Evolutionary conservation across 495 filamentous ascomycete species (phyloP).

Genomic region (Letharia lupina): DNA sequence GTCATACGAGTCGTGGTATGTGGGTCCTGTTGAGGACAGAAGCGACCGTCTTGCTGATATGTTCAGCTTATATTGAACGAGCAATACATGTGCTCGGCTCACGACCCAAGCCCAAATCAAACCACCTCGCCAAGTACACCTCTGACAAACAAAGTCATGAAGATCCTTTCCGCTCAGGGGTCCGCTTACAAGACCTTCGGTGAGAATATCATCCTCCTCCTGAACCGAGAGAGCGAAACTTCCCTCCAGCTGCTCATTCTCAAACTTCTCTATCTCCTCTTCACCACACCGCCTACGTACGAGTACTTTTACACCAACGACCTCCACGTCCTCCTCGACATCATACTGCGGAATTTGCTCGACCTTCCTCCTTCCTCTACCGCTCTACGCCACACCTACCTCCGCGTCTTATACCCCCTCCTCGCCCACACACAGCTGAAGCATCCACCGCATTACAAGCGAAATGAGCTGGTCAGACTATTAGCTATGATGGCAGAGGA

Average conservation of each 20-base stretch:
- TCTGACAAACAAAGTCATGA: conserved; percentile 91
- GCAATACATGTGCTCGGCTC: conserved; percentile 82
- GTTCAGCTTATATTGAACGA: conserved; percentile 87
- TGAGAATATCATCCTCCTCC: conserved; percentile 91
- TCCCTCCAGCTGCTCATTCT: conserved; percentile 88
- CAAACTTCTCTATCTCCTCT: conserved; percentile 89
- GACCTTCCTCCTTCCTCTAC: conserved; percentile 78
- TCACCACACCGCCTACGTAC: conserved; percentile 81
- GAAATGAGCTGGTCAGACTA: conserved; percentile 69
- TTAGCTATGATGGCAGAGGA: conserved; percentile 54
- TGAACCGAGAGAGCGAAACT: conserved; percentile 93
- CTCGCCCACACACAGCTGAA: conserved; percentile 84
- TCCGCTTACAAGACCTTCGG: conserved; percentile 85
- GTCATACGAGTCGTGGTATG: conserved; percentile 85
- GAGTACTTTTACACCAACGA: conserved; percentile 99
- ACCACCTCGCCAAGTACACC: conserved; percentile 33
- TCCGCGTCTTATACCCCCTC: conserved; percentile 88
- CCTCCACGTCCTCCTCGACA: conserved; percentile 85
- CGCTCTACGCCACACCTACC: conserved; percentile 86
- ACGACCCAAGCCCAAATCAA: conserved; percentile 40
- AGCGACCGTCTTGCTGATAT: conserved; percentile 17
- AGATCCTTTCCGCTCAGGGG: conserved; percentile 71
- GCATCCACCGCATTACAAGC: conserved; percentile 81
- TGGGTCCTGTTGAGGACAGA: conserved; percentile 8
- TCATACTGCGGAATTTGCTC: conserved; percentile 90